Base-by-base conservation (phyloP, 495 filamentous ascomycete species). In the Penicillium lagena region DNA sequence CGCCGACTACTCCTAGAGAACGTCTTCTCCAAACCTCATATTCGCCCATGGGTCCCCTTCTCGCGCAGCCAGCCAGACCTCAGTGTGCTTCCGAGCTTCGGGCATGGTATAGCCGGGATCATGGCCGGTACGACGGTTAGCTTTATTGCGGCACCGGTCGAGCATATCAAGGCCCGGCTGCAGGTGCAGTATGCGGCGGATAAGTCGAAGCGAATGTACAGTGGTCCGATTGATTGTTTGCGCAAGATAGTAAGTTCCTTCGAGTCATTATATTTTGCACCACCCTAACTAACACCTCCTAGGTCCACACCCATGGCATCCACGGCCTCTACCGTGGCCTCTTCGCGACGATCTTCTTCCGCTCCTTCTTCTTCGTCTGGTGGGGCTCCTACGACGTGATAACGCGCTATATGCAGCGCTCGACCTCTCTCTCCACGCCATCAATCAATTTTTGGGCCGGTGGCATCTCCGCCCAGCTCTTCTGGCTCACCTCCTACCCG, bases 401-500 rank as follows among this genome's bases (percentile, higher is more conserved):
- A 45, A 87, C 86, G 12, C 71, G 80, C 13, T 59, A 75, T 45
- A 68, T 98, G 56, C 63, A 74, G 33, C 63, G 78, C 15, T 68
- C 79, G 38, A 95, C 89, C 12, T 67, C 39, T n/a, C 68, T 95
- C 45, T 86, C 85, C 13, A 78, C 81, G 1, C 88, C 90, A 7
- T 79, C 80, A 1, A 75, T 96, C 51, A 96, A 96, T 56, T 98
- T 98, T 73, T 96, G 90, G 93, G 93, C 93, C 1, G 93, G 93
- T 10, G 93, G 93, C 1, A 70, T 96, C 40, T 86, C 81, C 29
- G 91, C 93, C 1, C 91, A 96, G 70, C 66, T 94, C 32, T 98
- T 95, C 68, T 98, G 93, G 93, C 56, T 95, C 2, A 86, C 83
- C 15, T 83, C 82, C 35, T 98, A 98, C 59, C 93, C 93, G 10